Percentiles rank a stretch among this genome's conserved stretches.
Conservation (phyloP, 2,329 filamentous ascomycete genomes). For the Penicillium hesseltinei region DNA sequence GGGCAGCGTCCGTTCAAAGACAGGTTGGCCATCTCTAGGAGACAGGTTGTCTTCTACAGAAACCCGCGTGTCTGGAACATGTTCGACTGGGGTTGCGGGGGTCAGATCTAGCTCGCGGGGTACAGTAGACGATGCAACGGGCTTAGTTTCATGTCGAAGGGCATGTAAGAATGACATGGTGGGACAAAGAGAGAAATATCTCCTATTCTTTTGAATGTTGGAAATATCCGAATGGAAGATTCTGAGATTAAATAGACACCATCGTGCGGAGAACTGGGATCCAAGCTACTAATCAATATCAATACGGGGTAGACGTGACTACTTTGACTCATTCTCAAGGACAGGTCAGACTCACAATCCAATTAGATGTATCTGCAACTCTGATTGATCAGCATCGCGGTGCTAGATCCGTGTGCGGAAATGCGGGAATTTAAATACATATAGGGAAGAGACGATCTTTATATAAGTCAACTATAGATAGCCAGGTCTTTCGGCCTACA, state of each 20-base stretch:
- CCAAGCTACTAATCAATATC: background rate
- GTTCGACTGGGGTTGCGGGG: background rate
- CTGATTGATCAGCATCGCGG: slow-evolving; percentile 2
- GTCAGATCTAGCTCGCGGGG: background rate
- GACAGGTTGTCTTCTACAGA: background rate
- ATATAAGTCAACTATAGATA: too few relatives aligned
- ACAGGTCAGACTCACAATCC: background rate
- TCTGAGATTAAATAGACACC: background rate
- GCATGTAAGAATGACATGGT: background rate
- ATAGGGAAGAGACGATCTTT: too few relatives aligned
- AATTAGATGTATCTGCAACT: background rate
- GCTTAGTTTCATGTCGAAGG: background rate
- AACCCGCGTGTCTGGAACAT: background rate
- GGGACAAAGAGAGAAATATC: background rate
- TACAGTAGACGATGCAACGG: background rate
- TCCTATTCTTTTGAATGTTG: too few relatives aligned
- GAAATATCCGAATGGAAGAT: background rate
- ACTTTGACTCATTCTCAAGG: background rate
- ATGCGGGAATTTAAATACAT: background rate
- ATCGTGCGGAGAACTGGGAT: background rate
- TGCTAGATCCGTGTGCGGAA: background rate
- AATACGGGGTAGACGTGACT: background rate
- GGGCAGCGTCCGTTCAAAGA: slow-evolving; percentile 22
- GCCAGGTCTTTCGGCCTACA: too few relatives aligned
- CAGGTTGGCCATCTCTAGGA: slow-evolving; percentile 8